Evolutionary conservation across 257 asterid species (phyloP), one percentile per base, ranked within the genome.

Genomic region (Scutellaria galericulata): DNA sequence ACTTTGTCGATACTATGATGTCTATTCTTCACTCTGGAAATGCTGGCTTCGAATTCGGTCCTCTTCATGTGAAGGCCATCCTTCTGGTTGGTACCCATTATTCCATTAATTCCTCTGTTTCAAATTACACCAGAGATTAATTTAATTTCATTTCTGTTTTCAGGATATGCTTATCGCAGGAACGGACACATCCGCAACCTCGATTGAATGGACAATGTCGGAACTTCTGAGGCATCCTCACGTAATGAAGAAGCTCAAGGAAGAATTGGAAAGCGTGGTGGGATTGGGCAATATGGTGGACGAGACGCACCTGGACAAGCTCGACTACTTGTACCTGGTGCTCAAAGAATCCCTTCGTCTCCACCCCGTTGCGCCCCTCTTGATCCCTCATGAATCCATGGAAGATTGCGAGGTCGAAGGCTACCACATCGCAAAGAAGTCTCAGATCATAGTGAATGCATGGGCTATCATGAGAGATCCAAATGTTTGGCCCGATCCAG

Each of bases 1-100:
- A 79, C 18, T 58, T 79, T 22, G 83, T 79, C 8, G 78, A 70
- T 70, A 79, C 78, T 1, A 56, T 81, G 77, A 50, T 82, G 82
- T 22, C 31, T 6, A 58, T 76, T 12, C 53, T 78, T 68, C 70
- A 75, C 7, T 75, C 81, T 7, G 83, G 83, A 7, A 67, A 78
- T 1, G 74, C 84, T 40, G 75, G 46, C 7, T 64, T 82, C 11
- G 72, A 82, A 52, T 82, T 79, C 56, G 81, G 70, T 9, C 84
- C 77, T 11, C 66, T 76, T 7, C 79, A 82, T 52, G 76, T 82
- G 42, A 82, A 82, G 51, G 77, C 82, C 44, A 62, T 81, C 7
- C 72, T 78, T n/a, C n/a, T n/a, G n/a, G n/a, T n/a, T n/a, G n/a
- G n/a, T n/a, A n/a, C n/a, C n/a, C n/a, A n/a, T n/a, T n/a, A n/a